These are phyloP conservation scores for Pseudocercospora cruenta DNA, from an alignment of 2,329 filamentous ascomycete genomes.

Conservation along the genomic window DNA sequence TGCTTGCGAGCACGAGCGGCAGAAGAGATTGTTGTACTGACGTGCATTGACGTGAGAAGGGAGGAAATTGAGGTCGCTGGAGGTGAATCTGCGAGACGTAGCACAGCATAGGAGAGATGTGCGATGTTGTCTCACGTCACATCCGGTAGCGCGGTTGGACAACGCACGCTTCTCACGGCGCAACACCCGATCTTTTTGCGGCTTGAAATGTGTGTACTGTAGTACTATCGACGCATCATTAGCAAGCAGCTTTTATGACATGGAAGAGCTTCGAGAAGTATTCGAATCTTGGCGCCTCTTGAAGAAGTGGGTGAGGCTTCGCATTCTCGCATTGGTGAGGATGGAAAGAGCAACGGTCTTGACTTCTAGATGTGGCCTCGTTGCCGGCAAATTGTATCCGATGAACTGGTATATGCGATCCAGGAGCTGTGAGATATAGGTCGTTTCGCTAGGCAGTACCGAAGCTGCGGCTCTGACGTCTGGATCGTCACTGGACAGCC, in stretches of 20 bases:
- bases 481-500: not conserved
- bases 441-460: conserved; percentile 4
- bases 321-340: conserved; percentile 4
- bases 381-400: not conserved
- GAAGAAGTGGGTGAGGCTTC: not conserved
- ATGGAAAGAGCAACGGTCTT: not conserved
- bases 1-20: not conserved
- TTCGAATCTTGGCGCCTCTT: not conserved
- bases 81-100: conserved; percentile 1
- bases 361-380: not conserved
- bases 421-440: not conserved
- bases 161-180: not conserved
- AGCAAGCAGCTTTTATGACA: not conserved
- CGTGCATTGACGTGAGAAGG: conserved; percentile 3
- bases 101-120: conserved; percentile 18
- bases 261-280: not conserved
- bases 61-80: conserved; percentile 7
- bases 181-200: not conserved
- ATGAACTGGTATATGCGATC: conserved; percentile 11
- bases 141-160: conserved; percentile 9
- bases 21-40: not conserved
- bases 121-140: conserved; percentile 17
- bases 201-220: not conserved
- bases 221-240: not conserved
- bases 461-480: conserved; percentile 1